Conservation (phyloP, 345 rosid species). For the Salix exigua region DNA sequence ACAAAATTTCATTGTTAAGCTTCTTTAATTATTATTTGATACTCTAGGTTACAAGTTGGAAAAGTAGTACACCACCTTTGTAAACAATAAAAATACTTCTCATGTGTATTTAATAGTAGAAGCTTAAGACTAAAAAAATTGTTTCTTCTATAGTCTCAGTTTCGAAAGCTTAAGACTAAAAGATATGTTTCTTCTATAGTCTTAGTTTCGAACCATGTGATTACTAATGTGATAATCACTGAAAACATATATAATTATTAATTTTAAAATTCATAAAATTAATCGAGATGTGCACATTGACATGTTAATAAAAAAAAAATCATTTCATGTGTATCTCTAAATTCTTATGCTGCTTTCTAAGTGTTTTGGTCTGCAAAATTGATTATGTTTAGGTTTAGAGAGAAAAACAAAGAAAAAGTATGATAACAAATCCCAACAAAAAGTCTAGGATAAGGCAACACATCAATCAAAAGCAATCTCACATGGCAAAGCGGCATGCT, state of each 20-base stretch:
- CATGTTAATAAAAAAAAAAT: too few relatives aligned
- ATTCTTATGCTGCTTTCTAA: neutral
- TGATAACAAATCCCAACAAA: neutral
- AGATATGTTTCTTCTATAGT: too few relatives aligned
- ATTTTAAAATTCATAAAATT: too few relatives aligned
- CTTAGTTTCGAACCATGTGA: fast-evolving
- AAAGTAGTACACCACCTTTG: neutral
- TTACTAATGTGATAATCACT: too few relatives aligned
- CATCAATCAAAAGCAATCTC: neutral
- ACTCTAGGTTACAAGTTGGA: neutral
- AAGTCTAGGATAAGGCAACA: neutral
- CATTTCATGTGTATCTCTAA: too few relatives aligned
- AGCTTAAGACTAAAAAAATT: too few relatives aligned
- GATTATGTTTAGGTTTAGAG: neutral
- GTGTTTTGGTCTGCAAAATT: neutral
- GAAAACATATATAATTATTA: too few relatives aligned
- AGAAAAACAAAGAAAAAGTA: neutral
- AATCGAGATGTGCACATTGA: too few relatives aligned
- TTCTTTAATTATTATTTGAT: neutral
- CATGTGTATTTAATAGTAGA: too few relatives aligned
- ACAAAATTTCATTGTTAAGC: neutral
- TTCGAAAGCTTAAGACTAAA: too few relatives aligned
- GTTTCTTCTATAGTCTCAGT: too few relatives aligned
- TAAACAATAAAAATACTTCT: neutral
- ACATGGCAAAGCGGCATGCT: neutral